A percentile compares a stretch with the other conserved stretches of the same genome.
phyloP scores from a whole-genome alignment of 2,329 filamentous ascomycete species.

The Metarhizium anisopliae region DNA sequence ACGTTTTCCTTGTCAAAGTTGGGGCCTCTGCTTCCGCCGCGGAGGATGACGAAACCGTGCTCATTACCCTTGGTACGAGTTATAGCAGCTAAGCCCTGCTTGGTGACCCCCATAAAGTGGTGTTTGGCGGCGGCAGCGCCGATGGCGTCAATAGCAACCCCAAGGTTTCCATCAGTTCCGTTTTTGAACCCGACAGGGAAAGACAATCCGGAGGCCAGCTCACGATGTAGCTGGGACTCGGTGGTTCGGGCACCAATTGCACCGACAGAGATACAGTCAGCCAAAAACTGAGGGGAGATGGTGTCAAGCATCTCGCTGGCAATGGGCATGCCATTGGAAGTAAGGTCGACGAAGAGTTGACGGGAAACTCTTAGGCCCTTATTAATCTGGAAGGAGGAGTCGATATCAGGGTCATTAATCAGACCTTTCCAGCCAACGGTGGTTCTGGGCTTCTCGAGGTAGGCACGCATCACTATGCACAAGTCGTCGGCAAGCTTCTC shows the following conservation, averaged over 20 bases:
- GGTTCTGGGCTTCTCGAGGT: slow-evolving; percentile 96
- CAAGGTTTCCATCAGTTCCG: slow-evolving; percentile 86
- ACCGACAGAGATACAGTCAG: slow-evolving; percentile 89
- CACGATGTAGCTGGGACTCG: slow-evolving; percentile 91
- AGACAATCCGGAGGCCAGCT: slow-evolving; percentile 87
- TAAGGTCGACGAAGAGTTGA: slow-evolving; percentile 88
- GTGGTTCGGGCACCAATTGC: slow-evolving; percentile 95
- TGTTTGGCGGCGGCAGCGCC: slow-evolving; percentile 78
- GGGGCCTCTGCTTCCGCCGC: slow-evolving; percentile 83
- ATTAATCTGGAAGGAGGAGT: slow-evolving; percentile 97
- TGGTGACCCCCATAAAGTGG: slow-evolving; percentile 98
- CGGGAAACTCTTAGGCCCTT: slow-evolving; percentile 90
- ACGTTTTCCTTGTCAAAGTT: slow-evolving; percentile 90
- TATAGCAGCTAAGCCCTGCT: slow-evolving; percentile 92
- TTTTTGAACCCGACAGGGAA: slow-evolving; percentile 99
- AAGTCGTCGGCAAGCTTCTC: slow-evolving; percentile 76
- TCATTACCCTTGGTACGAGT: slow-evolving; percentile 90
- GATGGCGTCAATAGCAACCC: slow-evolving; percentile 91
- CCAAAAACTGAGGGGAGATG: slow-evolving; percentile 95
- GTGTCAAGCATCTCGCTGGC: slow-evolving; percentile 98
- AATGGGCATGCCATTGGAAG: slow-evolving; percentile 80
- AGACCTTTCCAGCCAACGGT: slow-evolving; percentile 98
- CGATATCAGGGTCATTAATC: slow-evolving; percentile 98
- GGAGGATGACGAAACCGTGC: slow-evolving; percentile 93
- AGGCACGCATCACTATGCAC: slow-evolving; percentile 93